A percentile compares a stretch with the other conserved stretches of the same genome.
phyloP scores from a whole-genome alignment of 2,329 filamentous ascomycete genomes.

The Aspergillus neotritici region DNA sequence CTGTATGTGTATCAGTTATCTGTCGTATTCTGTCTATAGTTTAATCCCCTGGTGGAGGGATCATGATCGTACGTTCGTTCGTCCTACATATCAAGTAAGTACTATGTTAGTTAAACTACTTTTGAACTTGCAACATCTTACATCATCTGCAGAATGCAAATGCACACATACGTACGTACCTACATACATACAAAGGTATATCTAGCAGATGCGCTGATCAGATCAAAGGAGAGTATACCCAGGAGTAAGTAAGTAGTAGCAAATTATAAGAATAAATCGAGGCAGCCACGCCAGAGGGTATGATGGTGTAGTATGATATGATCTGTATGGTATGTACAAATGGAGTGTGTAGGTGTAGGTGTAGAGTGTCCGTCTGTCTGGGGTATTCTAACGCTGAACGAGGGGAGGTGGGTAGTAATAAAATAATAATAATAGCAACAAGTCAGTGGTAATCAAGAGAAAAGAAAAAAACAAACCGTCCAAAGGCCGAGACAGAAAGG shows the following conservation, averaged over 20 bases:
- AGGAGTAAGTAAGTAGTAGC: too few relatives aligned
- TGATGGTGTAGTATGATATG: too few relatives aligned
- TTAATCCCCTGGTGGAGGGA: too few relatives aligned
- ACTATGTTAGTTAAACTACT: too few relatives aligned
- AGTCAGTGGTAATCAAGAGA: neutral
- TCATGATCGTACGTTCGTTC: too few relatives aligned
- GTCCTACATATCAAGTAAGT: too few relatives aligned
- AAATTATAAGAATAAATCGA: neutral
- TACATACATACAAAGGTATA: conserved; percentile 18
- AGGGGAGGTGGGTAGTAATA: too few relatives aligned
- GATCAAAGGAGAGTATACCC: conserved; percentile 2
- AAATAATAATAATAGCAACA: too few relatives aligned
- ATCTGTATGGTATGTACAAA: too few relatives aligned
- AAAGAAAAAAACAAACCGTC: conserved; percentile 2
- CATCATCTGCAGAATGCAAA: conserved; percentile 10
- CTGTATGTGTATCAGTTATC: too few relatives aligned
- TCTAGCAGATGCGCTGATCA: conserved; percentile 28
- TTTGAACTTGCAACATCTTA: conserved; percentile 31
- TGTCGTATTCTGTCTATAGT: too few relatives aligned
- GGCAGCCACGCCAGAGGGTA: conserved; percentile 6
- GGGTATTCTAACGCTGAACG: conserved; percentile 9
- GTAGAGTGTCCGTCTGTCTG: conserved; percentile 14
- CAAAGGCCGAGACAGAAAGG: conserved; percentile 6
- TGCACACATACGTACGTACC: conserved; percentile 9
- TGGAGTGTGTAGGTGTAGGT: conserved; percentile 24